A percentile compares a stretch with the other conserved stretches of the same genome.
Conservation (phyloP, 768 basidiomycete species). For the Holtermannia corniformis region DNA sequence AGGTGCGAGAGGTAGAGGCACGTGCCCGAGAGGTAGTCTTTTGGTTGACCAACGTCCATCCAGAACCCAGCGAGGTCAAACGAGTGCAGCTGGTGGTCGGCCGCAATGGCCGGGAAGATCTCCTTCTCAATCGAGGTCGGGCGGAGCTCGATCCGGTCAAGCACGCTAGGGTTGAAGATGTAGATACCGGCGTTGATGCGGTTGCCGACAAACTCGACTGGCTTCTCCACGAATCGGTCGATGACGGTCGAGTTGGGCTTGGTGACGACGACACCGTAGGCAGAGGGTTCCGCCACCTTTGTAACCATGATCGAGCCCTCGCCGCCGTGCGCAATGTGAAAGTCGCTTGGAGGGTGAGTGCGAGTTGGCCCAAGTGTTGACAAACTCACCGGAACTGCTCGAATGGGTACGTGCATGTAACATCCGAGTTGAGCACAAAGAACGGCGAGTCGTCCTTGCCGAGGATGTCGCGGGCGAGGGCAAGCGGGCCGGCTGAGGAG, state of each 20-base stretch:
- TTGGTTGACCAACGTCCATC: slow-evolving; percentile 49
- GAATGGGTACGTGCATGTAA: slow-evolving; percentile 48
- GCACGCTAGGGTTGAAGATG: slow-evolving; percentile 48
- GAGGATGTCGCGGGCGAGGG: slow-evolving; percentile 45
- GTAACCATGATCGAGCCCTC: slow-evolving; percentile 49
- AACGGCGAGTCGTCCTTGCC: slow-evolving; percentile 48
- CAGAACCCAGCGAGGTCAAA: slow-evolving; percentile 47
- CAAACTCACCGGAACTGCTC: slow-evolving; percentile 42
- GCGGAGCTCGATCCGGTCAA: slow-evolving; percentile 46
- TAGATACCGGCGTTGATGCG: slow-evolving; percentile 49
- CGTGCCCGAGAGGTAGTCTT: slow-evolving; percentile 44
- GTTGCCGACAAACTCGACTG: slow-evolving; percentile 47
- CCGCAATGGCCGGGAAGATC: slow-evolving; percentile 46
- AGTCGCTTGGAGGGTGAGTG: slow-evolving; percentile 34
- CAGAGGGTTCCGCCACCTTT: slow-evolving; percentile 47
- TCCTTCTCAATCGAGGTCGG: slow-evolving; percentile 48
- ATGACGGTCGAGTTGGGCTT: slow-evolving; percentile 44
- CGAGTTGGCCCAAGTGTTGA: neutral
- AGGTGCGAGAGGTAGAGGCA: slow-evolving; percentile 47
- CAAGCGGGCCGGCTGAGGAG: slow-evolving; percentile 45
- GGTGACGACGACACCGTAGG: slow-evolving; percentile 47
- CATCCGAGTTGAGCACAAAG: slow-evolving; percentile 49
- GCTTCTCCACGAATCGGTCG: slow-evolving; percentile 49
- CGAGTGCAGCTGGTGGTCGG: slow-evolving; percentile 45
- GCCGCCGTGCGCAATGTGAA: slow-evolving; percentile 45